Percentiles rank a stretch among this genome's conserved stretches.
Evolutionary conservation across 495 filamentous ascomycete species (phyloP).

Genomic region (Aspergillus egyptiacus): DNA sequence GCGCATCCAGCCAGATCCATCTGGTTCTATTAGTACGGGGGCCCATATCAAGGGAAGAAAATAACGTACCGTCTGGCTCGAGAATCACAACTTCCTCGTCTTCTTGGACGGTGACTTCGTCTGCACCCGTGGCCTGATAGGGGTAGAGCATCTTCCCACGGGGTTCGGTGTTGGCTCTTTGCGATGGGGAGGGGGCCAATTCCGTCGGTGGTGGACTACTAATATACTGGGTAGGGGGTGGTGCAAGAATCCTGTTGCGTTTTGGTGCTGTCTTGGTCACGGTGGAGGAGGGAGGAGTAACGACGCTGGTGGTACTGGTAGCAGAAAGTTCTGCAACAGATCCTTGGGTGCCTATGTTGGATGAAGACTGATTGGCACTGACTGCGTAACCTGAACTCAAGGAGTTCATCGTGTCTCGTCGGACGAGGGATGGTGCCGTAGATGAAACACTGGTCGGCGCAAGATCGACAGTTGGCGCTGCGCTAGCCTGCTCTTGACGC

Average conservation of each 20-base stretch:
- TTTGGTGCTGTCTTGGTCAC: conserved; percentile 40
- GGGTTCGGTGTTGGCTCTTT: conserved; percentile 44
- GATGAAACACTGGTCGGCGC: conserved; percentile 34
- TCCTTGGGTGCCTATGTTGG: conserved; percentile 39
- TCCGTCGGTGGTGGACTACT: conserved; percentile 50
- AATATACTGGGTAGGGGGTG: conserved; percentile 76
- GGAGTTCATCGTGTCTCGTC: conserved; percentile 90
- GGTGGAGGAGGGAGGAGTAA: conserved; percentile 26
- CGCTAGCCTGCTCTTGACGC: conserved; percentile 71
- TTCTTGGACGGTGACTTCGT: conserved; percentile 74
- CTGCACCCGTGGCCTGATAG: conserved; percentile 71
- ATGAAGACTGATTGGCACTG: conserved; percentile 68
- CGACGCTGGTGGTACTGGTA: conserved; percentile 26
- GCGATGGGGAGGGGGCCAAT: conserved; percentile 13
- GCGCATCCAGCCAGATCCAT: conserved; percentile 86
- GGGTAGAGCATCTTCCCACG: conserved; percentile 84
- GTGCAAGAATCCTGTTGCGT: conserved; percentile 72
- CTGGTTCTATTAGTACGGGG: conserved; percentile 34
- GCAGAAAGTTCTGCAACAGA: conserved; percentile 19
- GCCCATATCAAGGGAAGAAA: background rate
- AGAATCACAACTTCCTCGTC: conserved; percentile 68
- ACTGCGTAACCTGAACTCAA: conserved; percentile 83
- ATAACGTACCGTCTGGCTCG: conserved; percentile 78
- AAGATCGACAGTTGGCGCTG: conserved; percentile 37
- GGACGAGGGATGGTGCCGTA: conserved; percentile 51